A percentile compares a stretch with the other conserved stretches of the same genome.
phyloP scores from a whole-genome alignment of 257 asterid genomes.

The Solanum corneliomulleri region DNA sequence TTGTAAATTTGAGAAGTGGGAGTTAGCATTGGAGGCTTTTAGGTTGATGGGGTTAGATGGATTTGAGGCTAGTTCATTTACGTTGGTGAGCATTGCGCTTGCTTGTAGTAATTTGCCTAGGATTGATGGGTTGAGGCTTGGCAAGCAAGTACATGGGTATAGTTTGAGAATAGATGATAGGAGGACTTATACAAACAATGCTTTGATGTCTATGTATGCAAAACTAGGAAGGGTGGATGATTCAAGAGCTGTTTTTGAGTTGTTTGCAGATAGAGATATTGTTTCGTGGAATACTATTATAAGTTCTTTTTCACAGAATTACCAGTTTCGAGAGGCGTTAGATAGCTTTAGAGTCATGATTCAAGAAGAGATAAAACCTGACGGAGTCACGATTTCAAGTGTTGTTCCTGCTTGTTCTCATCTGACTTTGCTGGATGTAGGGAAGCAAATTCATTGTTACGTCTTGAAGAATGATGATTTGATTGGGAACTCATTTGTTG shows the following conservation, averaged over 20 bases:
- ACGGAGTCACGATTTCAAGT: conserved; percentile 71
- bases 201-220: conserved; percentile 83
- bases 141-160: conserved; percentile 71
- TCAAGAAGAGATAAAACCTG: conserved; percentile 52
- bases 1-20: conserved; percentile 70
- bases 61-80: conserved; percentile 58
- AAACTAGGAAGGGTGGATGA: conserved; percentile 52
- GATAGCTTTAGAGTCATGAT: conserved; percentile 44
- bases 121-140: conserved; percentile 54
- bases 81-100: conserved; percentile 61
- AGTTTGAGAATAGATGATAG: conserved; percentile 44
- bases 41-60: conserved; percentile 51
- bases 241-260: conserved; percentile 43
- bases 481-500: conserved; percentile 53
- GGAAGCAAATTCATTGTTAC: conserved; percentile 67
- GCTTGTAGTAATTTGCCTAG: conserved; percentile 62
- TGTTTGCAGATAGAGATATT: conserved; percentile 40
- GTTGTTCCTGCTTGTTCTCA: conserved; percentile 82
- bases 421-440: conserved; percentile 55
- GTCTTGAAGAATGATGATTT: conserved; percentile 49
- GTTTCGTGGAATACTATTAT: conserved; percentile 87
- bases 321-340: conserved; percentile 52
- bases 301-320: conserved; percentile 38
- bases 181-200: conserved; percentile 52
- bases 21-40: conserved; percentile 52